Percentiles rank a stretch among this genome's conserved stretches.
phyloP scores from a whole-genome alignment of 2,329 filamentous ascomycete species.

The Scytalidium lignicola region DNA sequence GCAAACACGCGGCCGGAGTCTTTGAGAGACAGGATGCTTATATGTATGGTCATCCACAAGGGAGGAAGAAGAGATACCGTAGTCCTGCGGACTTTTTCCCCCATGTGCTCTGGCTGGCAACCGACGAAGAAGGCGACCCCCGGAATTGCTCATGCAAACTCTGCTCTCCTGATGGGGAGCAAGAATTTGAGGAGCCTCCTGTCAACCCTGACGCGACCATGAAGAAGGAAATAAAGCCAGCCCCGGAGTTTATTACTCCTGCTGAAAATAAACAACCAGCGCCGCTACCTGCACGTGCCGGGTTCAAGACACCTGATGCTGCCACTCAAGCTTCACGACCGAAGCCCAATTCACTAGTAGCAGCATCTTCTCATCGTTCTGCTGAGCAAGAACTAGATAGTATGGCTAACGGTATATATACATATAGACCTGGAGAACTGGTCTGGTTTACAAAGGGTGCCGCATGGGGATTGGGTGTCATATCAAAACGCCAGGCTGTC shows the following conservation, averaged over 20 bases:
- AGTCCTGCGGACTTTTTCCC: constrained; percentile 57
- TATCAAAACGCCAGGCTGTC: constrained; percentile 38
- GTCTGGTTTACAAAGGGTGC: constrained; percentile 49
- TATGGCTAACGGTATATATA: constrained; percentile 38
- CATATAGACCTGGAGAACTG: constrained; percentile 49
- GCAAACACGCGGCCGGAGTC: constrained; percentile 36
- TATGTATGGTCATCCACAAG: constrained; percentile 53
- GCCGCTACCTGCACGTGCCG: no score
- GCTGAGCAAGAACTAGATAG: constrained; percentile 45
- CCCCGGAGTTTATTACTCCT: background rate
- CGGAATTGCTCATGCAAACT: constrained; percentile 53
- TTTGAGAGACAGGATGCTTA: constrained; percentile 55
- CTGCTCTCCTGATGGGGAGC: constrained; percentile 45
- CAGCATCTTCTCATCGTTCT: constrained; percentile 14
- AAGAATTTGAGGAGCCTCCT: constrained; percentile 31
- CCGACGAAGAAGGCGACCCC: constrained; percentile 44
- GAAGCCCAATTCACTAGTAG: constrained; percentile 1
- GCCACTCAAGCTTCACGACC: background rate
- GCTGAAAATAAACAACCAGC: background rate
- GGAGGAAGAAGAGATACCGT: constrained; percentile 50
- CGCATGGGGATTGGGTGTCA: constrained; percentile 49
- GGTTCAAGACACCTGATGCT: background rate
- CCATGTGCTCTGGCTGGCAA: constrained; percentile 51
- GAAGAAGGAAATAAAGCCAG: constrained; percentile 11
- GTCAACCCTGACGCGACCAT: constrained; percentile 1